These are phyloP conservation scores for Komagataella mondaviorum DNA, from an alignment of 805 yeast genomes.

Conservation along the genomic window DNA sequence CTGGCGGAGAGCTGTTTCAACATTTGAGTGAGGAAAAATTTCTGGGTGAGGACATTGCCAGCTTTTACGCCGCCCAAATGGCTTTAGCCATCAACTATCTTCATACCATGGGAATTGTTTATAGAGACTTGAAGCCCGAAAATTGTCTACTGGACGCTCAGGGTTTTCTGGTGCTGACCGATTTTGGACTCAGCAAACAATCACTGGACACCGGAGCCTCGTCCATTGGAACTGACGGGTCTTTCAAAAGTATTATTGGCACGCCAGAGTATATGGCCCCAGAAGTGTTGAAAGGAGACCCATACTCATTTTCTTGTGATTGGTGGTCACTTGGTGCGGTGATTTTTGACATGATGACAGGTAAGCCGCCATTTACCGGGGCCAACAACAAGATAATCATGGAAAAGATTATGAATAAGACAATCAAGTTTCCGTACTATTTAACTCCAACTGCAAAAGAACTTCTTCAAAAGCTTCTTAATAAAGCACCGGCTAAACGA, in stretches of 20 bases:
- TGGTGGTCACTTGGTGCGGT: conserved; percentile 92
- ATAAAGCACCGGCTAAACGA: conserved; percentile 60
- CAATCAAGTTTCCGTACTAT: conserved; percentile 59
- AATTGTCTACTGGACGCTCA: conserved; percentile 63
- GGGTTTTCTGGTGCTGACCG: conserved; percentile 80
- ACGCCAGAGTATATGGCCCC: conserved; percentile 88
- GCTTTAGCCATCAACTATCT: conserved; percentile 65
- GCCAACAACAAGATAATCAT: conserved; percentile 61
- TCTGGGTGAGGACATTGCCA: conserved; percentile 49
- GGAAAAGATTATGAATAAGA: conserved; percentile 61
- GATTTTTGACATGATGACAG: conserved; percentile 66
- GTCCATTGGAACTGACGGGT: conserved; percentile 34
- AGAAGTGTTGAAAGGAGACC: conserved; percentile 66
- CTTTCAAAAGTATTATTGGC: conserved; percentile 52
- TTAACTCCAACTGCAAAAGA: conserved; percentile 74
- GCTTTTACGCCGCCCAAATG: conserved; percentile 73
- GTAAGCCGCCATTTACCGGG: conserved; percentile 84
- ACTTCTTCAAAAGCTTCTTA: conserved; percentile 45
- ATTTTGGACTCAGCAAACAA: conserved; percentile 64
- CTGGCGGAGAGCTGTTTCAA: conserved; percentile 77
- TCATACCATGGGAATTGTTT: conserved; percentile 71
- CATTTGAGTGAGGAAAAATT: conserved; percentile 37
- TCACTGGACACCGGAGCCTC: conserved; percentile 17
- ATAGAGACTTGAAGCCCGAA: conserved; percentile 83
- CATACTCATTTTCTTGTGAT: conserved; percentile 70